Base-by-base conservation (phyloP, 805 yeast genomes). In the Wickerhamomyces strasburgensis region DNA sequence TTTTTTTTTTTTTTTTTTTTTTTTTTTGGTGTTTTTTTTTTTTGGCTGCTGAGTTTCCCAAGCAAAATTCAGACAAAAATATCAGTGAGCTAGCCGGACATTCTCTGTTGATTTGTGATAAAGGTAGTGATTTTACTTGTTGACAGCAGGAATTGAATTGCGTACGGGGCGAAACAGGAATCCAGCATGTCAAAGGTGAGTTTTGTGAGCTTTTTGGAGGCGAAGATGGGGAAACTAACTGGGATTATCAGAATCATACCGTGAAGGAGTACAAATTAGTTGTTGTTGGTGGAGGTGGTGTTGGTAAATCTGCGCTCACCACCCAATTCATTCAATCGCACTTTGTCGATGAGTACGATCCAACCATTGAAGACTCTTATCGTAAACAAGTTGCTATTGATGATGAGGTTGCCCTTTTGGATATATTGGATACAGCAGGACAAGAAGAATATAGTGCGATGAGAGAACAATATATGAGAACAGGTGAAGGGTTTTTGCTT, bases 241-340 rank as follows among this genome's bases (percentile, higher is more conserved):
- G 11, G 10, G 7, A 21, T 21, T 21, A 8, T 5, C 28, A 50
- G 47, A 51, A 42, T 34, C 57, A 52, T 29, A 62, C 60, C 31
- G 69, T 75, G 39, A 73, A 83, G 61, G 96, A 89, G 62, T 90
- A 80, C 60, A 88, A 94, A 58, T 65, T 93, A 42, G 98, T 93
- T 5, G 97, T 90, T 31, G 96, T 90, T 39, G 98, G 98, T 39
- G 97, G 97, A 27, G 98, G 98, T 57, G 97, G 96, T 64, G 98
- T 93, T 38, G 98, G 98, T 65, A 93, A 93, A 62, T 83, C 95
- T 17, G 98, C 98, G 5, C 68, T 93, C 46, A 93, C 98, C 19
- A 93, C 93, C 47, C 95, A 93, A 62, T 73, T 93, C 55, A 88
- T 93, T 38, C 98, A 90, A 61, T 78, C 88, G 25, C 96, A 89